These are phyloP conservation scores for Phytophthora cryptogea DNA, from an alignment of 352 stramenopile species.

Conservation along the genomic window DNA sequence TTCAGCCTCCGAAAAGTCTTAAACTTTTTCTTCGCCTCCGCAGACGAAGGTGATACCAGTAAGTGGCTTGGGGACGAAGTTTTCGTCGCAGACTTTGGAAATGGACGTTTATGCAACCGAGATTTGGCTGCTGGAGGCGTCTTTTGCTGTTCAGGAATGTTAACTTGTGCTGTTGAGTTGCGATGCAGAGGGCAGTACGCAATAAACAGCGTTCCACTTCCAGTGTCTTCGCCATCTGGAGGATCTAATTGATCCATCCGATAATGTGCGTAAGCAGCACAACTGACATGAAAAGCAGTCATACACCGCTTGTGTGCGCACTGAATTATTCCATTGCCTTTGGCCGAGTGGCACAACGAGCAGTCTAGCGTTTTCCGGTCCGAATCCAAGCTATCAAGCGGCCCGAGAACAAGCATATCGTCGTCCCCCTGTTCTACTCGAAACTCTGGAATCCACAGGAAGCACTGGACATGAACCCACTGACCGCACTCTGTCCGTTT, in stretches of 20 bases:
- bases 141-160: constrained; percentile 12
- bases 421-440: constrained; percentile 42
- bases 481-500: constrained; percentile 66
- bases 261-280: constrained; percentile 63
- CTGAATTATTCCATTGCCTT: constrained; percentile 71
- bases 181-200: constrained; percentile 71
- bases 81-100: constrained; percentile 22
- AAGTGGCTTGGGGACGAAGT: constrained; percentile 55
- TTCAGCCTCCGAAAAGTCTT: constrained; percentile 74
- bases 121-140: not conserved
- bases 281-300: constrained; percentile 82
- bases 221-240: constrained; percentile 39
- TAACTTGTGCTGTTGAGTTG: constrained; percentile 32
- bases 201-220: constrained; percentile 59
- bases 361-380: constrained; percentile 72
- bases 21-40: constrained; percentile 56
- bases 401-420: constrained; percentile 48
- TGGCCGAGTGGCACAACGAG: constrained; percentile 68
- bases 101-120: constrained; percentile 10
- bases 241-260: constrained; percentile 58
- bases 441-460: constrained; percentile 86
- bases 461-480: constrained; percentile 88
- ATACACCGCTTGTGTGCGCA: constrained; percentile 78
- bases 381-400: constrained; percentile 51
- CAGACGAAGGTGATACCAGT: constrained; percentile 47